Evolutionary conservation across 1,284 basidiomycete species (phyloP).

Genomic region (Cryptococcus maquisensis): DNA sequence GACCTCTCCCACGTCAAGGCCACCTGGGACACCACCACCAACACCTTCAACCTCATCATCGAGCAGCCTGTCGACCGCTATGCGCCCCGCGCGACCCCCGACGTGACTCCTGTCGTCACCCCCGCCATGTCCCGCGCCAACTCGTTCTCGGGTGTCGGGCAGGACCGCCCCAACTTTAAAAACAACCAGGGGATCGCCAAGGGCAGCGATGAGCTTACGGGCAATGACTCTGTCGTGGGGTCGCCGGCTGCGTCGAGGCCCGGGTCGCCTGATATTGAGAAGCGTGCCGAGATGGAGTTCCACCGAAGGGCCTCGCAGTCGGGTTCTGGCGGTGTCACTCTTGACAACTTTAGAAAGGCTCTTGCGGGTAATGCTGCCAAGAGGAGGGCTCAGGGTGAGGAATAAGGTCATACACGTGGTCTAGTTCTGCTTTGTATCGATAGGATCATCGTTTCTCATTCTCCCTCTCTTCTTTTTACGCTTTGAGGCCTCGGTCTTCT

Average conservation of each 20-base stretch:
- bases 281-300: constrained; percentile 19
- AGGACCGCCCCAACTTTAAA: neutral
- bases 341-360: constrained; percentile 48
- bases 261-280: constrained; percentile 31
- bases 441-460: no score
- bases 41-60: constrained; percentile 45
- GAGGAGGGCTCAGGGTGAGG: constrained; percentile 11
- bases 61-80: constrained; percentile 46
- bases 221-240: constrained; percentile 47
- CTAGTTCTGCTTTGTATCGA: no score
- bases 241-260: constrained; percentile 37
- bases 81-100: constrained; percentile 43
- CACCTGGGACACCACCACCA: constrained; percentile 39
- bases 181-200: constrained; percentile 23
- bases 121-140: constrained; percentile 42
- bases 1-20: constrained; percentile 47
- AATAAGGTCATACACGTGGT: neutral
- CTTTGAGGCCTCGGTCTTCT: no score
- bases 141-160: constrained; percentile 36
- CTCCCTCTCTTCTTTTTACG: no score
- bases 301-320: constrained; percentile 16
- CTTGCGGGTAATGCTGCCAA: constrained; percentile 41
- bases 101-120: constrained; percentile 48
- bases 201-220: constrained; percentile 43
- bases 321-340: constrained; percentile 36